A percentile compares a stretch with the other conserved stretches of the same genome.
Conservation (phyloP, 176 grass and related monocot genomes). For the sorghum (Sorghum bicolor) region DNA sequence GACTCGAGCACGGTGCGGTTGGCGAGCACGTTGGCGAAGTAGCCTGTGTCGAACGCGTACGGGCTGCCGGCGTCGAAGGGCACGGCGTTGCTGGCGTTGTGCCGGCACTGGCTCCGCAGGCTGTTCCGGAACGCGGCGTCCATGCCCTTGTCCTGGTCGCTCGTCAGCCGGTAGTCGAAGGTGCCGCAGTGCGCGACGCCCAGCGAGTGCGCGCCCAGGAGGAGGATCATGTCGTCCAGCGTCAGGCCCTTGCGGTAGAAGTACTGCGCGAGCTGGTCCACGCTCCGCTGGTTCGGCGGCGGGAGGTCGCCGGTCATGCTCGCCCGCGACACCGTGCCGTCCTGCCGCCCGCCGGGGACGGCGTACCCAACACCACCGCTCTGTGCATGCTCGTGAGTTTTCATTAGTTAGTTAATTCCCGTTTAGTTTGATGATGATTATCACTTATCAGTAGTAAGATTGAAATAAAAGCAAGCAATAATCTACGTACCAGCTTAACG, state of each 20-base stretch:
- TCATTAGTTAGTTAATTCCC: too few relatives aligned
- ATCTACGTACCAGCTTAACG: constrained; percentile 36
- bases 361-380: constrained; percentile 43
- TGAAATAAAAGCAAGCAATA: not conserved
- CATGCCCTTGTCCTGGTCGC: constrained; percentile 34
- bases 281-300: constrained; percentile 13
- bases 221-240: constrained; percentile 58
- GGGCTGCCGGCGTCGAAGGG: constrained; percentile 36
- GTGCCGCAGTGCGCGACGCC: constrained; percentile 24
- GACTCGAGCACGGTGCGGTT: constrained; percentile 44
- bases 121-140: constrained; percentile 20
- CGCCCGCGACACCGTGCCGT: constrained; percentile 53
- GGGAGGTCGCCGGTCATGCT: constrained; percentile 31
- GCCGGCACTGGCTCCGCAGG: constrained; percentile 34
- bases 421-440: not conserved
- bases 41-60: constrained; percentile 44
- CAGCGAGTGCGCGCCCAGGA: constrained; percentile 39
- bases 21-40: constrained; percentile 46
- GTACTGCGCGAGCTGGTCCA: constrained; percentile 30
- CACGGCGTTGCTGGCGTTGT: constrained; percentile 15
- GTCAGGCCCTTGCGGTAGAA: constrained; percentile 42
- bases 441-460: not conserved
- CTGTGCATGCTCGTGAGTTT: constrained; percentile 11
- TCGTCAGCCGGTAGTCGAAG: constrained; percentile 30
- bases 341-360: constrained; percentile 45